Evolutionary conservation across 352 stramenopile genomes (phyloP).

Genomic region (Phytophthora ohioensis): DNA sequence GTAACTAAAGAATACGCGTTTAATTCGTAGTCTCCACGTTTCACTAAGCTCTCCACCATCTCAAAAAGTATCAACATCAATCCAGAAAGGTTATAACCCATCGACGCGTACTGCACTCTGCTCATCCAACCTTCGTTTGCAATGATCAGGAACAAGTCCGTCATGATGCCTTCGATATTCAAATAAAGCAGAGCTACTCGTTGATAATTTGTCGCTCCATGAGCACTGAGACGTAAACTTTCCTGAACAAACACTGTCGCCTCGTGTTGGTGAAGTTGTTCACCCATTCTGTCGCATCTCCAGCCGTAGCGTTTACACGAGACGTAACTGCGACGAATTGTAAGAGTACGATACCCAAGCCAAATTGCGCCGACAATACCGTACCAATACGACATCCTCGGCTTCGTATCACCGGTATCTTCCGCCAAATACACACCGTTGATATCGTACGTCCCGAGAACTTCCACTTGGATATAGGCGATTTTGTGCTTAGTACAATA

Average conservation of each 20-base stretch:
- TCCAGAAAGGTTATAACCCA: constrained; percentile 35
- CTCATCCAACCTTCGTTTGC: constrained; percentile 20
- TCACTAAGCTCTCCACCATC: constrained; percentile 33
- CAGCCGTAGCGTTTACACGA: constrained; percentile 1
- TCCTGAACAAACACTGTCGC: constrained; percentile 14
- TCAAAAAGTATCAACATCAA: constrained; percentile 41
- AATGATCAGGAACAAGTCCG: constrained; percentile 22
- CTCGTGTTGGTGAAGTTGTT: neutral
- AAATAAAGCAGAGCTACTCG: constrained; percentile 8
- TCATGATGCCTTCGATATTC: constrained; percentile 11
- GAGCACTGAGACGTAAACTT: constrained; percentile 5
- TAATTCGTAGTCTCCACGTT: constrained; percentile 11
- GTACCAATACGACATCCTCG: constrained; percentile 17
- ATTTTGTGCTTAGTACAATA: constrained; percentile 6
- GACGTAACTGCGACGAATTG: constrained; percentile 1
- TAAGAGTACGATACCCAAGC: constrained; percentile 5
- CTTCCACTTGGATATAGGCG: neutral
- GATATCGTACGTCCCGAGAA: constrained; percentile 16
- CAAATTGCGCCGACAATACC: constrained; percentile 2
- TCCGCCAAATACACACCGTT: constrained; percentile 7
- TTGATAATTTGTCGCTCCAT: constrained; percentile 8
- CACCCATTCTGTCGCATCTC: constrained; percentile 1
- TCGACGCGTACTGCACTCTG: constrained; percentile 29
- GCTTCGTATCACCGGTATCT: constrained; percentile 4
- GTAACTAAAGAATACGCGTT: constrained; percentile 30